A percentile compares a stretch with the other conserved stretches of the same genome.
These are phyloP conservation scores for Lasiosphaeria miniovina DNA, from an alignment of 495 filamentous ascomycete species.

Conservation along the genomic window DNA sequence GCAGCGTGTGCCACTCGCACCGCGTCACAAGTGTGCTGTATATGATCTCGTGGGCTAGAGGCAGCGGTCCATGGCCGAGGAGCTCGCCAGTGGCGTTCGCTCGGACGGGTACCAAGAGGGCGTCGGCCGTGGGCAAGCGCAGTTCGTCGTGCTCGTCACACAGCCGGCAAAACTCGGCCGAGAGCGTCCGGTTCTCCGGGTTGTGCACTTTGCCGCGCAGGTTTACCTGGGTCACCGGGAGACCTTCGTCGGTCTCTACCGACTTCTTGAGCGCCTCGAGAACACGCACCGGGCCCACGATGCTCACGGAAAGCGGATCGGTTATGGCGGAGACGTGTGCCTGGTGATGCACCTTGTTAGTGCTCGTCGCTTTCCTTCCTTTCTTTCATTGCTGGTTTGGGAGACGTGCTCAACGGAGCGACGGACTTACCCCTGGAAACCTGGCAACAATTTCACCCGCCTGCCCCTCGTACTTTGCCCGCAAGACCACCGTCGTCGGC, in stretches of 20 bases:
- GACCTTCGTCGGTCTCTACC: conserved; percentile 12
- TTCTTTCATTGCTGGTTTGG: no score
- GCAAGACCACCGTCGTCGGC: conserved; percentile 24
- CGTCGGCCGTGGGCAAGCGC: conserved; percentile 20
- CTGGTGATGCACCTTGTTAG: no score
- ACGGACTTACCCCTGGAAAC: conserved; percentile 19
- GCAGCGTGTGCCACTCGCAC: conserved; percentile 37
- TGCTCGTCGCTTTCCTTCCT: no score
- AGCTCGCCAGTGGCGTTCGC: conserved; percentile 28
- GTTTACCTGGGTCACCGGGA: conserved; percentile 18
- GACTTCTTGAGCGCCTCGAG: conserved; percentile 14
- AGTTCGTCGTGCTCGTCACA: conserved; percentile 16
- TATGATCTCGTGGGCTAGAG: conserved; percentile 30
- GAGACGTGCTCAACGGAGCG: no score
- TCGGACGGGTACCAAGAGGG: conserved; percentile 23
- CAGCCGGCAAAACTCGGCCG: conserved; percentile 20
- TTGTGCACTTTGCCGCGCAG: conserved; percentile 33
- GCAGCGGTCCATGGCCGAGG: conserved; percentile 9
- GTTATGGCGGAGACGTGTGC: conserved; percentile 33
- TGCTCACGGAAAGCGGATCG: conserved; percentile 30
- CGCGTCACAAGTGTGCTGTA: conserved; percentile 29
- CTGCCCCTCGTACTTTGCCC: conserved; percentile 29
- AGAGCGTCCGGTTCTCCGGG: conserved; percentile 29
- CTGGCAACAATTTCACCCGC: conserved; percentile 24
- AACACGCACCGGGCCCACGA: conserved; percentile 22